A percentile compares a stretch with the other conserved stretches of the same genome.
phyloP scores from a whole-genome alignment of 2,329 filamentous ascomycete species.

The Apiospora kogelbergensis region DNA sequence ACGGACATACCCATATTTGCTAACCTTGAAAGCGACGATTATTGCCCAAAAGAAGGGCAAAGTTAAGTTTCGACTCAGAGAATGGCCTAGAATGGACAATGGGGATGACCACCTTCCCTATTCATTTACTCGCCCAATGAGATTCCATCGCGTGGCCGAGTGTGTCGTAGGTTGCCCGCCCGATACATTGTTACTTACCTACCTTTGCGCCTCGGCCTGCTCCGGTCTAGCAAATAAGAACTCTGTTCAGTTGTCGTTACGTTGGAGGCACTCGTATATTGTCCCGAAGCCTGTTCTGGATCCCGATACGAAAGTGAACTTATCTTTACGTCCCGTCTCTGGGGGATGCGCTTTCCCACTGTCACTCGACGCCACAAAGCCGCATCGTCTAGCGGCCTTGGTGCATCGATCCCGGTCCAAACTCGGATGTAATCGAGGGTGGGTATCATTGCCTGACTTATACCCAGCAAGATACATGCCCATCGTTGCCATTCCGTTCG shows the following conservation, averaged over 20 bases:
- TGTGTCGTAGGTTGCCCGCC: not conserved
- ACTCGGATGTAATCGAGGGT: not conserved
- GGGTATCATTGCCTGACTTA: not conserved
- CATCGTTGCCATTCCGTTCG: not conserved
- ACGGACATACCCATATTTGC: not conserved
- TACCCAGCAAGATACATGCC: not conserved
- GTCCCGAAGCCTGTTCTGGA: not conserved
- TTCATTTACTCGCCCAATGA: not conserved
- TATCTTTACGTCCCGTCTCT: not conserved
- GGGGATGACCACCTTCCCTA: not conserved
- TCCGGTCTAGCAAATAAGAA: not conserved
- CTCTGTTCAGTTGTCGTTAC: not conserved
- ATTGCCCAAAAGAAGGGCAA: not conserved
- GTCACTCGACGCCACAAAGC: not conserved
- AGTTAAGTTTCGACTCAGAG: not conserved
- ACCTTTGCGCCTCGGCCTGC: not conserved
- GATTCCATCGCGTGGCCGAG: not conserved
- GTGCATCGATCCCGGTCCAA: not conserved
- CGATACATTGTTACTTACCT: not conserved
- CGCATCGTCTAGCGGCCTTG: not conserved
- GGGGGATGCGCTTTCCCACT: not conserved
- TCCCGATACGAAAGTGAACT: not conserved
- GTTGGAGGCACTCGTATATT: not conserved
- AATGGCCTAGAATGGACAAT: not conserved
- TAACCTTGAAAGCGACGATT: not conserved